Evolutionary conservation across 179 eudicot species (phyloP), one percentile per base, ranked within the genome.

Genomic region (Silene vulgaris): DNA sequence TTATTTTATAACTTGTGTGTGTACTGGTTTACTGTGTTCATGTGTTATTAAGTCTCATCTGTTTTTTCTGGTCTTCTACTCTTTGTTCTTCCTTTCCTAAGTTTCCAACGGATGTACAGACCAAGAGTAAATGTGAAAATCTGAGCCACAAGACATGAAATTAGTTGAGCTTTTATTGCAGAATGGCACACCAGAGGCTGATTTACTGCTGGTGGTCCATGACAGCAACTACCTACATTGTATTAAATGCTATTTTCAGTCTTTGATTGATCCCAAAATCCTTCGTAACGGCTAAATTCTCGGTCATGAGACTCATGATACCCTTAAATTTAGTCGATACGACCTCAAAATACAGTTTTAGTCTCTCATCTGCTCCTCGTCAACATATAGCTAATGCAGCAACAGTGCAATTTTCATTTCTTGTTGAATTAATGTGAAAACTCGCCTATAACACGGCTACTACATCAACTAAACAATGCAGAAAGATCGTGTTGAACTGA

Each of bases 151-250:
- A 61, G 48, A 21, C 54, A 26, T n/a, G 45, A 30, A 43, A 28
- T 26, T 68, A 48, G 77, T 68, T 79, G 73, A 60, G 78, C 81
- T 60, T 79, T 79, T 19, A 74, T 28, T 68, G 40, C 77, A 43
- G 62, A 40, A 67, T 74, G 40, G 13, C 64, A 69, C 40, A 67
- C 74, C 69, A 68, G 45, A 74, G 16, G 64, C 35, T 19, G 4
- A 14, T 45, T 60, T 32, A 21, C 67, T 76, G 26, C 30, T 57
- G 3, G 66, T 59, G 75, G 67, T 73, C 67, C 67, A 73, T 70
- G 72, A 69, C 57, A 45, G 30, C 48, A 67, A 67, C 71, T 69
- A 43, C 52, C 61, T 9, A 54, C 59, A 54, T 54, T 54, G 17
- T 54, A 54, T 54, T 54, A 54, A 54, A 54, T 54, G 19, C 59